These are phyloP conservation scores for Pascua guehoae DNA, from an alignment of 1,284 basidiomycete species.

Conservation along the genomic window DNA sequence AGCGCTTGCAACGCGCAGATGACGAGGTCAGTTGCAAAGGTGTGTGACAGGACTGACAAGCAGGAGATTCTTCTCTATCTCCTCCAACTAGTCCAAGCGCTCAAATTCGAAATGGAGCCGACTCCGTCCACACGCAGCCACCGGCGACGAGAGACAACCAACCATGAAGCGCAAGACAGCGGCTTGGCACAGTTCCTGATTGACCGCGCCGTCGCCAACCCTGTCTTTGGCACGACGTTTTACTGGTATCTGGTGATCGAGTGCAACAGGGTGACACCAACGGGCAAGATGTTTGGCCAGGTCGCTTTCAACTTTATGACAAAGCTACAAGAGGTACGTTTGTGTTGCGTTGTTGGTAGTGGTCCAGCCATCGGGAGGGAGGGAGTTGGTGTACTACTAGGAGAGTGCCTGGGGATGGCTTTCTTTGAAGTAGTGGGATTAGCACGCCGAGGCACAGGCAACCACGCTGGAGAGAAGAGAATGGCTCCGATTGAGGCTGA, in stretches of 20 bases:
- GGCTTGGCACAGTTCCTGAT: conserved; percentile 89
- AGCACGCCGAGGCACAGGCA: no score
- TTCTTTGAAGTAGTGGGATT: no score
- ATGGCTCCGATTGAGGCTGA: conserved; percentile 4
- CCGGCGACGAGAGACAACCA: conserved; percentile 49
- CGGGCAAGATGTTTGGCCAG: conserved; percentile 86
- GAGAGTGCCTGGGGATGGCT: no score
- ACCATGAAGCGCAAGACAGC: conserved; percentile 63
- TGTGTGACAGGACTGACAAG: neutral
- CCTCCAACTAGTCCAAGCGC: conserved; percentile 92
- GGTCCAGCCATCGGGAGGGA: no score
- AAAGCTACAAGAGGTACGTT: conserved; percentile 70
- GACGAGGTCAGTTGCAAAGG: conserved; percentile 67
- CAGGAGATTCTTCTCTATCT: conserved; percentile 91
- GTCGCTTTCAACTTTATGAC: conserved; percentile 86
- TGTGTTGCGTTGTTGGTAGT: conserved; percentile 55
- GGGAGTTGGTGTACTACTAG: neutral
- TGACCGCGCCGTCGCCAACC: conserved; percentile 73
- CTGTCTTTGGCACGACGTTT: conserved; percentile 81
- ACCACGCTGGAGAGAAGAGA: no score
- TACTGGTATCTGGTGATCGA: conserved; percentile 99
- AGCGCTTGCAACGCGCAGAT: conserved; percentile 82
- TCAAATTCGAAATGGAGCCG: conserved; percentile 74
- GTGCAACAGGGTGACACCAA: conserved; percentile 63
- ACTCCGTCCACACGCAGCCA: conserved; percentile 50